Conservation (phyloP, 495 filamentous ascomycete species). For the Penicillium pulvis region DNA sequence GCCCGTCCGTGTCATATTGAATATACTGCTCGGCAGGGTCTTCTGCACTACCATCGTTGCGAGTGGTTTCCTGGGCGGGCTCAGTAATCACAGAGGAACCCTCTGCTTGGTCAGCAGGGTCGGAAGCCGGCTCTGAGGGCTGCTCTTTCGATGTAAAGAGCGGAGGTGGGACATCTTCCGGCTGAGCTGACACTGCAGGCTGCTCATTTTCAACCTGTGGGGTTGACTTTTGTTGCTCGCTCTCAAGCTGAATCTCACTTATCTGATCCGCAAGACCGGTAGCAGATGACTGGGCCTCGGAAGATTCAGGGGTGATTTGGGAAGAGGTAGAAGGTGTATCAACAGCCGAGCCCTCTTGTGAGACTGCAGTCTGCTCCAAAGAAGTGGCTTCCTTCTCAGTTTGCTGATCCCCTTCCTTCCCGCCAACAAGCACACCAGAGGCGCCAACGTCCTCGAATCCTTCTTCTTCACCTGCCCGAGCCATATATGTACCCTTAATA, state of each 20-base stretch:
- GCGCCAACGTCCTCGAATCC: constrained; percentile 90
- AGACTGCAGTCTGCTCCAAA: neutral
- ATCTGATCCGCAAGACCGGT: constrained; percentile 55
- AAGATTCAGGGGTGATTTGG: neutral
- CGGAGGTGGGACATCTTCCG: constrained; percentile 70
- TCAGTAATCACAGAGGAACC: constrained; percentile 27
- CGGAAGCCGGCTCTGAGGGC: constrained; percentile 15
- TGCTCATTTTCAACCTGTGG: constrained; percentile 18
- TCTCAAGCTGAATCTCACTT: constrained; percentile 51
- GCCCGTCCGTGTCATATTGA: constrained; percentile 65
- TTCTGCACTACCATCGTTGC: constrained; percentile 34
- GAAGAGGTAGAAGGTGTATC: constrained; percentile 12
- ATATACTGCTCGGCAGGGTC: constrained; percentile 43
- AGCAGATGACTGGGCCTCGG: constrained; percentile 49
- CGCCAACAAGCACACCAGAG: constrained; percentile 66
- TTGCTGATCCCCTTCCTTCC: constrained; percentile 52
- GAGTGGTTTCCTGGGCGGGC: constrained; percentile 20
- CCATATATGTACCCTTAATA: constrained; percentile 60
- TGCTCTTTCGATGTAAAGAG: constrained; percentile 53
- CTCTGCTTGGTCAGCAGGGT: constrained; percentile 27
- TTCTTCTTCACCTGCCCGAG: constrained; percentile 84
- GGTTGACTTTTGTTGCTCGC: constrained; percentile 17
- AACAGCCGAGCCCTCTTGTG: neutral
- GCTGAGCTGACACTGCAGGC: constrained; percentile 49
- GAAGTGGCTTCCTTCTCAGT: constrained; percentile 2